phyloP scores from a whole-genome alignment of 208 protist genomes.

The Angomonas ambiguus region DNA sequence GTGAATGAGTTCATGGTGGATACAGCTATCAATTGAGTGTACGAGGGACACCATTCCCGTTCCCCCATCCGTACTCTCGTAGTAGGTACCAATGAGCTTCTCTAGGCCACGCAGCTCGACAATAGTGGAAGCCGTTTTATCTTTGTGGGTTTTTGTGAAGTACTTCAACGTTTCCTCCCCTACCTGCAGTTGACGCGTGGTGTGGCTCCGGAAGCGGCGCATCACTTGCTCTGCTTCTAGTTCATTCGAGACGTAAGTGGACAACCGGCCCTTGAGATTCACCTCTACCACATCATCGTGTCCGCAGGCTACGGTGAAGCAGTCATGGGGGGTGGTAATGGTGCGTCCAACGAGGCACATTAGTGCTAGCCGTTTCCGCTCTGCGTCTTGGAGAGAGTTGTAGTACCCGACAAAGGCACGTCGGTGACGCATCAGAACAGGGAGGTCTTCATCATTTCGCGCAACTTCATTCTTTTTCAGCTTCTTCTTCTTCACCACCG shows the following conservation, averaged over 20 bases:
- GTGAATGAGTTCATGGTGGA: slow-evolving; percentile 92
- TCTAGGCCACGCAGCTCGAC: slow-evolving; percentile 82
- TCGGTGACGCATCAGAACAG: slow-evolving; percentile 74
- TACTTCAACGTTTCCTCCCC: slow-evolving; percentile 84
- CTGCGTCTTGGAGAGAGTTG: slow-evolving; percentile 59
- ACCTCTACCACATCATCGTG: slow-evolving; percentile 82
- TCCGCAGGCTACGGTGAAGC: slow-evolving; percentile 71
- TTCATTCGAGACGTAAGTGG: slow-evolving; percentile 66
- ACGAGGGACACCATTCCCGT: slow-evolving; percentile 92
- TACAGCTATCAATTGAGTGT: slow-evolving; percentile 83
- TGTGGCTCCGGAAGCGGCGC: slow-evolving; percentile 69
- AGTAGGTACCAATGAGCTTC: slow-evolving; percentile 91
- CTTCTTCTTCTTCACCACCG: slow-evolving; percentile 17
- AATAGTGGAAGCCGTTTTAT: slow-evolving; percentile 71
- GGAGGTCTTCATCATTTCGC: slow-evolving; percentile 50
- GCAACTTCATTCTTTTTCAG: slow-evolving; percentile 26
- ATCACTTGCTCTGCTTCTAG: slow-evolving; percentile 84
- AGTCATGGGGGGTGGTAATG: slow-evolving; percentile 62
- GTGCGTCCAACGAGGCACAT: slow-evolving; percentile 79
- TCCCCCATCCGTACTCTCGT: slow-evolving; percentile 86
- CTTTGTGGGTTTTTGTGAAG: slow-evolving; percentile 80
- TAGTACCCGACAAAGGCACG: slow-evolving; percentile 84
- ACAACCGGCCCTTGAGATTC: slow-evolving; percentile 60
- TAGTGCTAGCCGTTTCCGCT: slow-evolving; percentile 70
- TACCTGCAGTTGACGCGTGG: slow-evolving; percentile 84